These are phyloP conservation scores for Candida sonorensis DNA, from an alignment of 805 yeast species.

Conservation along the genomic window DNA sequence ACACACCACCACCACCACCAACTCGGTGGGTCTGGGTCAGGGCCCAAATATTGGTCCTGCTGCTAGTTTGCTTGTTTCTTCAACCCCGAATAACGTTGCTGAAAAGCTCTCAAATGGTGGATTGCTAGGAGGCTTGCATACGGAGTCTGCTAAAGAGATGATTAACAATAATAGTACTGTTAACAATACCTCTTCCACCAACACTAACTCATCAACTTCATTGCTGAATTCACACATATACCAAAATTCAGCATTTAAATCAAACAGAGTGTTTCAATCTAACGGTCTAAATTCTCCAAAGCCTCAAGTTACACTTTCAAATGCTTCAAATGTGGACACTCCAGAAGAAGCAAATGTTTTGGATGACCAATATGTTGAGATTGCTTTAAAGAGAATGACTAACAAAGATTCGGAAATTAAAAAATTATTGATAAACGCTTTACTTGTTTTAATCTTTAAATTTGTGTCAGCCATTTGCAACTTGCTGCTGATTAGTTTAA, in stretches of 20 bases:
- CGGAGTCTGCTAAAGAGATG: too few relatives aligned
- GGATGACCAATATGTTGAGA: conserved; percentile 34
- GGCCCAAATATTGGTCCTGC: conserved; percentile 1
- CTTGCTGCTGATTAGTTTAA: conserved; percentile 13
- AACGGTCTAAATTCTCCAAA: too few relatives aligned
- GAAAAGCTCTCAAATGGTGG: too few relatives aligned
- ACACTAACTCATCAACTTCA: conserved; percentile 5
- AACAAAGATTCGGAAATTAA: conserved; percentile 33
- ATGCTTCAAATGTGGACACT: too few relatives aligned
- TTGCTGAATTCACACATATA: conserved; percentile 10
- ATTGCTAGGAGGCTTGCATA: too few relatives aligned
- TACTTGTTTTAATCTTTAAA: conserved; percentile 25
- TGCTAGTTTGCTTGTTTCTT: conserved; percentile 2
- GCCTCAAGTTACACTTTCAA: too few relatives aligned
- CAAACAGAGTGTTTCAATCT: too few relatives aligned
- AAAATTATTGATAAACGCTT: conserved; percentile 24
- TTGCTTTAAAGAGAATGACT: conserved; percentile 39
- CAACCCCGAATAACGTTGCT: too few relatives aligned
- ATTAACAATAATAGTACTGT: too few relatives aligned
- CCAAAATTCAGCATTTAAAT: conserved; percentile 19
- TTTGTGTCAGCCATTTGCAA: conserved; percentile 20
- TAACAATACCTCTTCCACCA: too few relatives aligned
- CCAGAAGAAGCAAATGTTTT: conserved; percentile 3
- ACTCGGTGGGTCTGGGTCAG: too few relatives aligned
- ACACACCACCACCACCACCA: too few relatives aligned